A percentile compares a stretch with the other conserved stretches of the same genome.
Conservation (phyloP, 768 basidiomycete genomes). For the Lactifluus rugatus region DNA sequence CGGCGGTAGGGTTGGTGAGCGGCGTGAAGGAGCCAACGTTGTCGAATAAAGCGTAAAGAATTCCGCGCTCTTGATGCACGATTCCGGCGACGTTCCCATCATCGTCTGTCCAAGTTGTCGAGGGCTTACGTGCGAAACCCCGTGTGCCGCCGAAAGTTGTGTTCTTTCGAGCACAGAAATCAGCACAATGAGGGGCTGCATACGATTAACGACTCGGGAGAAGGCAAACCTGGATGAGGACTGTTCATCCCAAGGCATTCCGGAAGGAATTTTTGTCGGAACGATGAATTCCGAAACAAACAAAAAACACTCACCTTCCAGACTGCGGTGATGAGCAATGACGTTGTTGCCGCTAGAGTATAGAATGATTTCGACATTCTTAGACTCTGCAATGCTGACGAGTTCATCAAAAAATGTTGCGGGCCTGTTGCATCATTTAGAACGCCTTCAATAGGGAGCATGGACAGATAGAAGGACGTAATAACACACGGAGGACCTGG, state of each 20-base stretch:
- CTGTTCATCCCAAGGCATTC: background rate
- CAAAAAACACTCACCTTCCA: slow-evolving; percentile 1
- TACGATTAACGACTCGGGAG: background rate
- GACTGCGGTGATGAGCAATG: slow-evolving; percentile 12
- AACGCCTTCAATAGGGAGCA: background rate
- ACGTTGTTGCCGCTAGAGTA: slow-evolving; percentile 13
- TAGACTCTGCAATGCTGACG: background rate
- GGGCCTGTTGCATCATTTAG: background rate
- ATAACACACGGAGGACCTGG: slow-evolving; percentile 4
- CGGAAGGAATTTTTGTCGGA: background rate
- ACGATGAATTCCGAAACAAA: background rate
- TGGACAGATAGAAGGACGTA: background rate
- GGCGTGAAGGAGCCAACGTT: slow-evolving; percentile 35
- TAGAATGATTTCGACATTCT: slow-evolving; percentile 8
- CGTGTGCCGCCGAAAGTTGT: slow-evolving; percentile 71
- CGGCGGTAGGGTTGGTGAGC: slow-evolving; percentile 31
- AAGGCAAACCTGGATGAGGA: slow-evolving; percentile 8
- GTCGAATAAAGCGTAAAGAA: slow-evolving; percentile 33
- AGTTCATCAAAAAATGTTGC: slow-evolving; percentile 13
- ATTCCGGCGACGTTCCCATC: slow-evolving; percentile 52
- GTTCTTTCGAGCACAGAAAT: slow-evolving; percentile 36
- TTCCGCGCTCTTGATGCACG: slow-evolving; percentile 64
- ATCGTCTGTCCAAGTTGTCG: slow-evolving; percentile 60
- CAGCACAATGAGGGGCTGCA: background rate
- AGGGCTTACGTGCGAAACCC: slow-evolving; percentile 60